Evolutionary conservation across 257 asterid genomes (phyloP).

Genomic region (Solanum virginianum): DNA sequence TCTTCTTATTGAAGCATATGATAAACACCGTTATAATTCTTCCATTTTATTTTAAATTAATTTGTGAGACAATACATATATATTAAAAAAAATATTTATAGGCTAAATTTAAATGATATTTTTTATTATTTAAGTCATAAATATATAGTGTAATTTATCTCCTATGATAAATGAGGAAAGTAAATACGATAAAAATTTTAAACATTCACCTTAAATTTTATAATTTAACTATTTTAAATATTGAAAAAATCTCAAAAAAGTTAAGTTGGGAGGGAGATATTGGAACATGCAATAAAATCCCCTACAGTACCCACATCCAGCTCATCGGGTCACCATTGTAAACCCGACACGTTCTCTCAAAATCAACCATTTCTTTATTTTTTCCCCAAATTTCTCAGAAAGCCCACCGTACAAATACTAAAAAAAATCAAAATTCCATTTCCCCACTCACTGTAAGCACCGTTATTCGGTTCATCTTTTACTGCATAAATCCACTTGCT

Average conservation of each 20-base stretch:
- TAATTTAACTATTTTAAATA: no score
- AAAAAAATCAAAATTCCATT: not conserved
- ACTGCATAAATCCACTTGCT: not conserved
- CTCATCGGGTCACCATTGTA: slow-evolving; percentile 14
- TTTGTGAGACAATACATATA: no score
- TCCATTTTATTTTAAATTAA: no score
- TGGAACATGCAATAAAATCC: not conserved
- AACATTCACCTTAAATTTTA: no score
- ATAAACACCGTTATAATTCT: not conserved
- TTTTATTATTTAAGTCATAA: no score
- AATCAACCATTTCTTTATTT: slow-evolving; percentile 4
- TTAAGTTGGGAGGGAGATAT: no score
- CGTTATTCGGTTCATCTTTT: not conserved
- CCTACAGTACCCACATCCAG: not conserved
- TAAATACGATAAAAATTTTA: no score
- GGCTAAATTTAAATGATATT: no score
- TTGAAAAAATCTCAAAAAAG: no score
- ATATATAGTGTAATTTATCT: no score
- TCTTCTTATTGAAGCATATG: not conserved
- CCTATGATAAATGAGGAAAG: not conserved
- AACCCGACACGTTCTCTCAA: slow-evolving; percentile 10
- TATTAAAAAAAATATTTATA: no score
- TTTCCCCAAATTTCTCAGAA: not conserved
- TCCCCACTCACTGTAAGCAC: not conserved
- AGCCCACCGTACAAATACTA: not conserved